Evolutionary conservation across 2,329 filamentous ascomycete genomes (phyloP).

Genomic region (Pyricularia sp.): DNA sequence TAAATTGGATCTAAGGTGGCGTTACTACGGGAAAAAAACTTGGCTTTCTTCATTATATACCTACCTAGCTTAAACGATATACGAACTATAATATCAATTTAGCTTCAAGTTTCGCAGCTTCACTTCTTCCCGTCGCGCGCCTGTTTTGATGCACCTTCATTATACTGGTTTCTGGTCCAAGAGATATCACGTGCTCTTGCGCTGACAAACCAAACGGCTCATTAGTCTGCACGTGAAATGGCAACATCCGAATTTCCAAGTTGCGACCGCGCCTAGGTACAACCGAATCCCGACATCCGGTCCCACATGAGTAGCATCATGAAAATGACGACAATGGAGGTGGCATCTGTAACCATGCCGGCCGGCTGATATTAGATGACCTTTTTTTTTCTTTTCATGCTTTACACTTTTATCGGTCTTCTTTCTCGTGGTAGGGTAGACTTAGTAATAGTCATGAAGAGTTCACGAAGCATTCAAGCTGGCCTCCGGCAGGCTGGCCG

Average conservation of each 20-base stretch:
- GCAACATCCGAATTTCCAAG: background rate
- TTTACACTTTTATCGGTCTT: background rate
- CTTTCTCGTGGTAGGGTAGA: background rate
- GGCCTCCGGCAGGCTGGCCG: background rate
- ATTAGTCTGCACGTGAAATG: background rate
- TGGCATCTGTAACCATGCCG: background rate
- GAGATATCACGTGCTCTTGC: background rate
- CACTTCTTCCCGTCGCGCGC: no score
- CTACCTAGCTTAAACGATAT: no score
- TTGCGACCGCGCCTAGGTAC: background rate
- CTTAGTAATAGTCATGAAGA: slow-evolving; percentile 6
- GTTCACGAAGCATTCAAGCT: background rate
- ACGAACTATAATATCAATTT: no score
- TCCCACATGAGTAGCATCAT: background rate
- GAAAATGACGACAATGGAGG: background rate
- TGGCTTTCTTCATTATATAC: no score
- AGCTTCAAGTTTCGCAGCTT: no score
- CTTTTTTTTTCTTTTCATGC: background rate
- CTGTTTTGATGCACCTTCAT: no score
- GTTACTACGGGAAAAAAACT: no score
- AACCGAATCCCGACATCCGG: slow-evolving; percentile 1
- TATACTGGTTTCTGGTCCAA: background rate
- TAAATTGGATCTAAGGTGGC: no score
- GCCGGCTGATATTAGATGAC: background rate
- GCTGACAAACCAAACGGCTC: background rate